Evolutionary conservation across 495 filamentous ascomycete genomes (phyloP), one percentile per base, ranked within the genome.

Genomic region (Penicillium longicatenatum): DNA sequence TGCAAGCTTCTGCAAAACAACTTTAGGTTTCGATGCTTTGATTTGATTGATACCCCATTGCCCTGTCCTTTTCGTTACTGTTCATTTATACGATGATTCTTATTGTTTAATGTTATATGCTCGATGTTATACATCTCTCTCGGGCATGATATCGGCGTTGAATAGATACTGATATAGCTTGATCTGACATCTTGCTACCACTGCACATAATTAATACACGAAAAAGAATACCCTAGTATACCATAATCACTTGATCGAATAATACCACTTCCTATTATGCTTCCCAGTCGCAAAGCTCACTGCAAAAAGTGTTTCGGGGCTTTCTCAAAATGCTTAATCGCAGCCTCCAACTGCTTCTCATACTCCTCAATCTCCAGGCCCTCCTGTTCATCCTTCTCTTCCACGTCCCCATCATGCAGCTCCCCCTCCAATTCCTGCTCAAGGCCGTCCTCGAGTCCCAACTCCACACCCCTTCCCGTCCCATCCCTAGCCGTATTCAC

Each of bases 1-100:
- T 98, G 87, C 93, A 96, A 74, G 82, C 85, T 20, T 76, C 77
- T 19, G 89, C 88, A 3, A 90, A 86, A 65, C 77, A 67, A 45
- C 35, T 66, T 45, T 64, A 63, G 54, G 17, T 9, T 37, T 39
- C 22, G 9, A 48, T 52, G 14, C 55, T 64, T 12, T 24, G 6
- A 52, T 52, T 55, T 46, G 43, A 51, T 64, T 57, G 52, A 63
- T 62, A 61, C 54, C 57, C 67, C 44, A 43, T 55, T 61, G 39
- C 19, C 26, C 51, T 22, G 10, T 19, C 60, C 57, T 37, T 45
- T 37, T 39, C 17, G 24, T 64, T 37, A 30, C 19, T n/a, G 11
- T 5, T 50, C 2, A 12, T 24, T 10, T 24, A 11, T 24, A 21
- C 12, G 20, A 24, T 26, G 7, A 9, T 10, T 2, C 11, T 46